Conservation (phyloP, 2,329 filamentous ascomycete genomes). For the Cladosporium sp. region DNA sequence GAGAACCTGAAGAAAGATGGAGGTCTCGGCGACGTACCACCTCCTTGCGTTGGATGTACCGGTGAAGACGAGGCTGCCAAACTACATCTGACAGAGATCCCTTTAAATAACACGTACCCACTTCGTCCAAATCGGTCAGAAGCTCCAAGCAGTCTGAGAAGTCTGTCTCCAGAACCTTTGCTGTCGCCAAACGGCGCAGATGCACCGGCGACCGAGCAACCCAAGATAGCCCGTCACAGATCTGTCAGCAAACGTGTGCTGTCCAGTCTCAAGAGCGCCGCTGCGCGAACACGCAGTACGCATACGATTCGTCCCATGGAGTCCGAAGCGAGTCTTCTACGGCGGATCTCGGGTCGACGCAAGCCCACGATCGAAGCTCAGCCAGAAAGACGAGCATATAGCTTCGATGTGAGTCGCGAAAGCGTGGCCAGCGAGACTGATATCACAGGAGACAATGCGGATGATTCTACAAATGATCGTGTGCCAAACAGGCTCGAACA, state of each 20-base stretch:
- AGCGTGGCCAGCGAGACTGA: conserved; percentile 16
- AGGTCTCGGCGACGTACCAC: conserved; percentile 4
- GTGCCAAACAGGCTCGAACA: conserved; percentile 1
- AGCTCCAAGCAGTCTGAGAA: not conserved
- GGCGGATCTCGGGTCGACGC: conserved; percentile 26
- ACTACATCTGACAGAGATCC: not conserved
- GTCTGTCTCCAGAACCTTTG: not conserved
- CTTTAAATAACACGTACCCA: not conserved
- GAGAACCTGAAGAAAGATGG: conserved; percentile 27
- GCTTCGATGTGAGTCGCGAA: conserved; percentile 26
- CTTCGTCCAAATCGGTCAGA: not conserved
- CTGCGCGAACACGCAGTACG: conserved; percentile 26
- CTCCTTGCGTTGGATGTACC: conserved; percentile 7
- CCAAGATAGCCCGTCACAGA: conserved; percentile 24
- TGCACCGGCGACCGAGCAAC: not conserved
- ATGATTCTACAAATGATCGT: not conserved
- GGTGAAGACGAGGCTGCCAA: not conserved
- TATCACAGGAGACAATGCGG: not conserved
- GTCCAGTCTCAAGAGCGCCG: conserved; percentile 31
- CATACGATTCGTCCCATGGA: conserved; percentile 22
- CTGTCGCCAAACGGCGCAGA: not conserved
- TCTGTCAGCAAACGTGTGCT: conserved; percentile 34
- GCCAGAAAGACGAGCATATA: conserved; percentile 20
- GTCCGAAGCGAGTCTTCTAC: conserved; percentile 26
- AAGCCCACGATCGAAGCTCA: conserved; percentile 20